Evolutionary conservation across 208 protist species (phyloP), one percentile per base, ranked within the genome.

Genomic region (Leishmania braziliensis): DNA sequence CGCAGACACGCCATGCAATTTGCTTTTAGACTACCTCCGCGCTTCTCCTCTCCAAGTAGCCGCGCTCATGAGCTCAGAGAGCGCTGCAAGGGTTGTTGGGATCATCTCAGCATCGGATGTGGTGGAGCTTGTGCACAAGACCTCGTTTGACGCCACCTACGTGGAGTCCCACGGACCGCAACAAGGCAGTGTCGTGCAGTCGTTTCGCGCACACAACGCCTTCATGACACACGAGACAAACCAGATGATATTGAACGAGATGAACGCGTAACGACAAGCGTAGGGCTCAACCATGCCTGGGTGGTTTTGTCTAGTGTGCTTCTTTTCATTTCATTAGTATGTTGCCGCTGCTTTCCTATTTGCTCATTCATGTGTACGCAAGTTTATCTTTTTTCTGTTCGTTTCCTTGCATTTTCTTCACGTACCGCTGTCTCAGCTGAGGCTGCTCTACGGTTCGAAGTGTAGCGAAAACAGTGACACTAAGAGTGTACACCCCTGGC

Each of bases 61-160:
- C 36, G 88, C 86, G 8, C 79, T 95, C 48, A 86, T 78, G 3
- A 82, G 54, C 33, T 80, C 89, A 18, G 74, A 87, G 18, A 80
- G 83, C 46, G 33, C 63, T 33, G 33, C 56, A 20, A 81, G 85
- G 29, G 88, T 92, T 18, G 69, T 91, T 53, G 91, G 91, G 6
- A 78, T 93, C 20, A 70, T 95, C 29, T 92, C 88, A 39, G 88
- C 92, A 36, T 75, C 85, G 16, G 88, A 91, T 62, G 83, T 95
- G 36, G 88, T 87, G 33, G 89, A 93, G 80, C 84, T 91, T 51
- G 81, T 95, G 23, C 88, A 95, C 74, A 73, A 87, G 39, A 92
- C 88, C 12, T 87, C 91, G 3, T 92, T 95, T 73, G 84, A 91
- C 51, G 69, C 83, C n/a, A 84, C 73, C 20, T 86, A 82, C 78